phyloP scores from a whole-genome alignment of 2,329 filamentous ascomycete genomes.

The Fusarium euwallaceae region DNA sequence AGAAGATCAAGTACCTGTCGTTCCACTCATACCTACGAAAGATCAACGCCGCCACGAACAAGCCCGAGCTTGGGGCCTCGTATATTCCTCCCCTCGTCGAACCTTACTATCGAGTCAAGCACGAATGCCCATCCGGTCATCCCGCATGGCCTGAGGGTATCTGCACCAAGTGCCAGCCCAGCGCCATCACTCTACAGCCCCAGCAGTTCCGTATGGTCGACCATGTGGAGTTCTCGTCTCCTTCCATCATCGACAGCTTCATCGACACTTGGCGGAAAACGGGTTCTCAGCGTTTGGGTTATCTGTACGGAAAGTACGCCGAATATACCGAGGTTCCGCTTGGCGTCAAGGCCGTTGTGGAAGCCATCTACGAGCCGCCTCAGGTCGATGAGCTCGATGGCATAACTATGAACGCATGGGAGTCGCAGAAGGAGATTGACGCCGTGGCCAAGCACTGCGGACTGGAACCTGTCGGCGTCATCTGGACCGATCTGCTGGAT shows the following conservation, averaged over 20 bases:
- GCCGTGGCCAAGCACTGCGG: conserved; percentile 86
- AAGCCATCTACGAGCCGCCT: conserved; percentile 96
- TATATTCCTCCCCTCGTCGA: conserved; percentile 96
- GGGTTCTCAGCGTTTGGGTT: conserved; percentile 86
- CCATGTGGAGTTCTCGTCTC: conserved; percentile 94
- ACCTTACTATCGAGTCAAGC: conserved; percentile 90
- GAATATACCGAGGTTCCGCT: conserved; percentile 94
- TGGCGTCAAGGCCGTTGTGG: conserved; percentile 93
- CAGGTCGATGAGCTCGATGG: conserved; percentile 92
- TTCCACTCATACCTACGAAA: conserved; percentile 96
- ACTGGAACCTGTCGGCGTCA: conserved; percentile 88
- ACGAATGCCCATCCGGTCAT: conserved; percentile 92
- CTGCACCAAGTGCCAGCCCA: conserved; percentile 97
- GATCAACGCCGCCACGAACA: conserved; percentile 96
- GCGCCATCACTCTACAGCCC: conserved; percentile 93
- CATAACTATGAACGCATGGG: conserved; percentile 86
- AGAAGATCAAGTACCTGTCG: conserved; percentile 98
- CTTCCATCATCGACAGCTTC: conserved; percentile 87
- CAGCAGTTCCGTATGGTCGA: conserved; percentile 97
- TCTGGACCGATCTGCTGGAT: conserved; percentile 93
- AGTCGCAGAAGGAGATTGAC: conserved; percentile 85
- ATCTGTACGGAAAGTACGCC: conserved; percentile 89
- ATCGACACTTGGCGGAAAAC: conserved; percentile 93
- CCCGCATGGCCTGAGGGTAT: conserved; percentile 95
- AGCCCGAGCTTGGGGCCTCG: conserved; percentile 91